Base-by-base conservation (phyloP, 495 filamentous ascomycete genomes). In the Symbiotaphrina buchneri region DNA sequence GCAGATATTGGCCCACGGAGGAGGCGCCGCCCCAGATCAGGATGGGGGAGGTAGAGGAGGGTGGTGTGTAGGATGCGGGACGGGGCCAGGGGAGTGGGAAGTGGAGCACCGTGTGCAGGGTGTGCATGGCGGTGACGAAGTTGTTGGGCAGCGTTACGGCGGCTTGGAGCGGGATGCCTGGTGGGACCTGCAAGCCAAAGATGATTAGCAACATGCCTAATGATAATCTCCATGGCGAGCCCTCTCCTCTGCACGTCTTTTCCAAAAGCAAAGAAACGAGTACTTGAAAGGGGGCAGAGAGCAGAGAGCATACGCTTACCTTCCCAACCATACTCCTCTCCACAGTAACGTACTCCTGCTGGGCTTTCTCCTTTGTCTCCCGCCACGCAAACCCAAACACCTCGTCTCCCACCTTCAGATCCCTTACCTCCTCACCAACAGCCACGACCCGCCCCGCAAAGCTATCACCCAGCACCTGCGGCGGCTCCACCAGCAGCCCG, bases 11-110 rank as follows among this genome's bases (percentile, higher is more conserved):
- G 3, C 65, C 63, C 6, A 65, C 61, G 6, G 55, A 56, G 5
- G 55, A 59, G 4, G 54, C 46, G 1, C 55, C 65, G 6, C 65
- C 64, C 61, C 63, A 68, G 23, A 70, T 48, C 18, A 68, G 37
- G 19, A 70, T 52, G 1, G 42, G 34, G 6, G 37, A 33, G 4
- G 53, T 27, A 0, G 37, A 44, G 18, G 48, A 28, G 0, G 36
- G 22, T n/a, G 52, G 48, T 11, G 35, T 27, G 23, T 47, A 52
- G 3, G 34, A 36, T 13, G 37, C 34, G 3, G 56, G 53, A 16
- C 47, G 45, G 1, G 57, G 58, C 59, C 60, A 65, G 1, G 57
- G 58, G 2, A 56, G 45, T 16, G 44, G 44, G n/a, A 65, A 33
- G 11, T 35, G 41, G n/a, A 65, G 34, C 26, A 60, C 60, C 2